These are phyloP conservation scores for Monosporascus cannonballus DNA, from an alignment of 2,329 filamentous ascomycete species.

Conservation along the genomic window DNA sequence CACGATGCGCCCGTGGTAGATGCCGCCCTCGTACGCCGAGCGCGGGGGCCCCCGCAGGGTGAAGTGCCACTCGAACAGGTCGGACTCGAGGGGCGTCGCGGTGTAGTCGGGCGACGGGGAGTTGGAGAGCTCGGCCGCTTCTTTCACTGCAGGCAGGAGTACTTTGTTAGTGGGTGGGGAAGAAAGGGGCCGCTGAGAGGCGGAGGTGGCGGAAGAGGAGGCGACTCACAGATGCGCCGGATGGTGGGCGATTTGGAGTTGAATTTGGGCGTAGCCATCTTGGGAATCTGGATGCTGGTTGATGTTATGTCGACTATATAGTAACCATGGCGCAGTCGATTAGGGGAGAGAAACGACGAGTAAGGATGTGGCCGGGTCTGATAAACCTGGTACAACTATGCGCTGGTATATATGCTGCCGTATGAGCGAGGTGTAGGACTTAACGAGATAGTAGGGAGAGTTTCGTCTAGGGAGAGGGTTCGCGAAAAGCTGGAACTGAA, in stretches of 20 bases:
- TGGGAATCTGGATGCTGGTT: constrained; percentile 3
- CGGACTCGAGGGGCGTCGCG: constrained; percentile 76
- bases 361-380: no score
- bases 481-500: no score
- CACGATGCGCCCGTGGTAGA: constrained; percentile 94
- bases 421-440: no score
- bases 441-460: no score
- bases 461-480: no score
- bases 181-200: not conserved
- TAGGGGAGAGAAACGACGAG: no score
- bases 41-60: constrained; percentile 84
- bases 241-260: constrained; percentile 79
- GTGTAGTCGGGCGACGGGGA: constrained; percentile 80
- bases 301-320: not conserved
- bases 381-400: no score
- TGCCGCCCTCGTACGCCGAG: constrained; percentile 70
- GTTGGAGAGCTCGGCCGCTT: constrained; percentile 78
- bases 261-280: constrained; percentile 43
- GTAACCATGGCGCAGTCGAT: not conserved
- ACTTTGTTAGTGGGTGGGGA: not conserved
- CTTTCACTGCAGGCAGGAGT: constrained; percentile 58
- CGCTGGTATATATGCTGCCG: no score
- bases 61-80: constrained; percentile 99
- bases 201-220: not conserved
- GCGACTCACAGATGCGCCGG: constrained; percentile 66